Conservation (phyloP, 768 basidiomycete species). For the Boletus vinaceobasis region DNA sequence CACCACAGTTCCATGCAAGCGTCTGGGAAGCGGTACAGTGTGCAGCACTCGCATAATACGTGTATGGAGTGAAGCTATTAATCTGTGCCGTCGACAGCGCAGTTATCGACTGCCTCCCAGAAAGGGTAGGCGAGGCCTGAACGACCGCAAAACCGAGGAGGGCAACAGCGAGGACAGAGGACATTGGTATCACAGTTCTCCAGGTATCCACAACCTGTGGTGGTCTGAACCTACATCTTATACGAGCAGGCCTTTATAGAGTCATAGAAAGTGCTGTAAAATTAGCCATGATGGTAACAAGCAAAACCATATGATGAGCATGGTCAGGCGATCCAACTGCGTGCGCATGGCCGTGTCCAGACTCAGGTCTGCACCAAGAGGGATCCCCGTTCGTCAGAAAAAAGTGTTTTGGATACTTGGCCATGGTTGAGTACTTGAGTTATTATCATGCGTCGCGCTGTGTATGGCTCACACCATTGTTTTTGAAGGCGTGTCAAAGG, state of each 20-base stretch:
- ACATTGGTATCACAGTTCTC: constrained; percentile 11
- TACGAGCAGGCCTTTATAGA: constrained; percentile 1
- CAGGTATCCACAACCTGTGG: not conserved
- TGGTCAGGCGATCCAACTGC: not conserved
- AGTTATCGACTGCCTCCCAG: constrained; percentile 37
- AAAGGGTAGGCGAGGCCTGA: constrained; percentile 24
- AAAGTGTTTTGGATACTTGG: not conserved
- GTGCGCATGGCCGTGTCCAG: not conserved
- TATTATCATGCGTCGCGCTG: not conserved
- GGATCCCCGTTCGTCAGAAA: not conserved
- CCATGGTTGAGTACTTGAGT: not conserved
- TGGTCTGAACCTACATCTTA: not conserved
- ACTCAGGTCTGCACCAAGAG: not conserved
- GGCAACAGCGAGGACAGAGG: constrained; percentile 9
- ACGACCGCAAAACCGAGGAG: constrained; percentile 15
- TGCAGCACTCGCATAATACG: constrained; percentile 48
- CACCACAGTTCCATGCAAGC: constrained; percentile 54
- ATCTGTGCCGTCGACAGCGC: constrained; percentile 41
- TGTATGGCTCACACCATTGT: not conserved
- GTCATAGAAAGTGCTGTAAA: not conserved
- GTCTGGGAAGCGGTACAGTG: constrained; percentile 45
- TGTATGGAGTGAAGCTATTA: constrained; percentile 43
- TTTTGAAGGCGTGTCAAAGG: not conserved
- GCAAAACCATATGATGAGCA: constrained; percentile 6
- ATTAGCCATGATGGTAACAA: constrained; percentile 1